Conservation (phyloP, 768 basidiomycete genomes). For the Phallus indusiatus region DNA sequence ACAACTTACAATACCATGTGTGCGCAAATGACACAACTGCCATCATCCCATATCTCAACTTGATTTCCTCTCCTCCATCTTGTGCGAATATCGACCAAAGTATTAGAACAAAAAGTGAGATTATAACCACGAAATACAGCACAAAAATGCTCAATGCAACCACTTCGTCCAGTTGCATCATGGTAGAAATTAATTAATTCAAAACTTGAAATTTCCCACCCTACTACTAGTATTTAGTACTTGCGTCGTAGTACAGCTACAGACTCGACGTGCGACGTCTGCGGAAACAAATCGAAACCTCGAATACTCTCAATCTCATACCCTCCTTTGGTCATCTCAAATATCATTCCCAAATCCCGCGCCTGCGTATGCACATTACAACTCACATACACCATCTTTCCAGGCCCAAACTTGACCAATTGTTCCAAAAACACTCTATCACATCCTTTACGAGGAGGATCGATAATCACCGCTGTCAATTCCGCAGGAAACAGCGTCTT, state of each 20-base stretch:
- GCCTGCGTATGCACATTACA: slow-evolving; percentile 95
- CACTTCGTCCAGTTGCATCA: not conserved
- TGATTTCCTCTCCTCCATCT: slow-evolving; percentile 8
- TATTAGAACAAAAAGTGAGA: slow-evolving; percentile 21
- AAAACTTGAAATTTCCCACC: too few species aligned
- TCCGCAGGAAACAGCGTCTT: slow-evolving; percentile 45
- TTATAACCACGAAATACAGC: slow-evolving; percentile 28
- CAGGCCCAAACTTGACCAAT: slow-evolving; percentile 56
- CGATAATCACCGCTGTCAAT: slow-evolving; percentile 64
- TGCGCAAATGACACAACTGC: slow-evolving; percentile 28
- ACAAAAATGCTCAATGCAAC: slow-evolving; percentile 21
- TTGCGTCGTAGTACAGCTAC: slow-evolving; percentile 52
- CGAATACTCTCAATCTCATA: slow-evolving; percentile 78
- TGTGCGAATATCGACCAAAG: slow-evolving; percentile 14
- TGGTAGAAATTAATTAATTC: too few species aligned
- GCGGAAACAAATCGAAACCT: slow-evolving; percentile 93
- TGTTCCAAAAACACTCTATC: slow-evolving; percentile 73
- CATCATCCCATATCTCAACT: slow-evolving; percentile 21
- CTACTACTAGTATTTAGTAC: too few species aligned
- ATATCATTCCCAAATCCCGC: slow-evolving; percentile 72
- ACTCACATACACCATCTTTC: slow-evolving; percentile 79
- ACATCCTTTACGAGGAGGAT: slow-evolving; percentile 94
- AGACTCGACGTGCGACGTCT: slow-evolving; percentile 90
- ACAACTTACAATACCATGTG: slow-evolving; percentile 47
- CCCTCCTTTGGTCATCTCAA: slow-evolving; percentile 33